These are phyloP conservation scores for Pneumocystis jirovecii DNA, from an alignment of 1,139 yeast species.

Conservation along the genomic window DNA sequence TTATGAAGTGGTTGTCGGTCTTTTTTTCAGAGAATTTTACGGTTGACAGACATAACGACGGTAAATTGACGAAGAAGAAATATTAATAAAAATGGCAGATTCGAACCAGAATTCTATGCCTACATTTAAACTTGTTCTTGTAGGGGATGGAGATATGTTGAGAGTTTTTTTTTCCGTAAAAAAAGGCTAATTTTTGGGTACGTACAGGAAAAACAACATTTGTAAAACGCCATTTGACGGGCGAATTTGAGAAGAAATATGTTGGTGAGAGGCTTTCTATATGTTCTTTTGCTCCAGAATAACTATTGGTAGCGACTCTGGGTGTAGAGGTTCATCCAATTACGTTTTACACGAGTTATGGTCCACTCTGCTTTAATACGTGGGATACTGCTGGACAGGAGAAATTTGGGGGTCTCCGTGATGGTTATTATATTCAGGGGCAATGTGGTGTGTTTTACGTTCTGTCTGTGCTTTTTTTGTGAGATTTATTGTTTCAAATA, in stretches of 20 bases:
- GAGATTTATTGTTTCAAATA: not conserved
- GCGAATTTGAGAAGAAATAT: constrained; percentile 96
- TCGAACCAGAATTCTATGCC: constrained; percentile 58
- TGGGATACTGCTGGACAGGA: constrained; percentile 99
- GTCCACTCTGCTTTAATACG: constrained; percentile 93
- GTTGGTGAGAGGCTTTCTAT: constrained; percentile 40
- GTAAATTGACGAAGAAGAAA: not conserved
- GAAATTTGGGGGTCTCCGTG: constrained; percentile 96
- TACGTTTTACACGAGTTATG: constrained; percentile 95
- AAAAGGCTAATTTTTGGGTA: not conserved
- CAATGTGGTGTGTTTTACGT: constrained; percentile 58
- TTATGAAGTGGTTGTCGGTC: not conserved
- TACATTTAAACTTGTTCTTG: constrained; percentile 69
- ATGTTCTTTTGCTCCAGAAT: not conserved
- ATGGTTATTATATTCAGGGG: constrained; percentile 31
- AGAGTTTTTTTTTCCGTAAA: constrained; percentile 17
- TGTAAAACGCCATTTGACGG: constrained; percentile 96
- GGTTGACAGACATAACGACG: not conserved
- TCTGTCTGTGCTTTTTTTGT: not conserved
- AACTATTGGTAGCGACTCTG: constrained; percentile 36
- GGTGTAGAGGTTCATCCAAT: constrained; percentile 99
- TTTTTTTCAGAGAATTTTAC: not conserved
- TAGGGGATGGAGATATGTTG: constrained; percentile 9
- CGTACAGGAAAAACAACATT: constrained; percentile 54
- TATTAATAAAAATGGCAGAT: not conserved